Conservation (phyloP, 2,329 filamentous ascomycete genomes). For the Fusarium oxysporum region DNA sequence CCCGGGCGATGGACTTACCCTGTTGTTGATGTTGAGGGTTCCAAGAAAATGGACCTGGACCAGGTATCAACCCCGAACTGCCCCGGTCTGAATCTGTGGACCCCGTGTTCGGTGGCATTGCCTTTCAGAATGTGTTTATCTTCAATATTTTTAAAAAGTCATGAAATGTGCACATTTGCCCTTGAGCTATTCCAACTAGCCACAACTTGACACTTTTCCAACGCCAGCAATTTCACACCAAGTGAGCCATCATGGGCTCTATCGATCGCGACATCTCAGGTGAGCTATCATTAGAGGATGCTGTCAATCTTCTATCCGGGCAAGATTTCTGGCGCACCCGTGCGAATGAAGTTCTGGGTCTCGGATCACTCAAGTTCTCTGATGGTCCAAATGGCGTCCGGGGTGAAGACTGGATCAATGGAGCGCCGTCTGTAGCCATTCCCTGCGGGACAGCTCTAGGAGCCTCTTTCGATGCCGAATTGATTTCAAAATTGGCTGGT, state of each 20-base stretch:
- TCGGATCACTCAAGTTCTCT: background rate
- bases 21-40: background rate
- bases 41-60: background rate
- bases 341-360: background rate
- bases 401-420: background rate
- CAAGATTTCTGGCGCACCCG: background rate
- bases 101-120: background rate
- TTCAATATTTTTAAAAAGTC: no score
- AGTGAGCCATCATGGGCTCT: no score
- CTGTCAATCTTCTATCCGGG: background rate
- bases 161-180: no score
- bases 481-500: background rate
- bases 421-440: background rate
- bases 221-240: no score
- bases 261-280: background rate
- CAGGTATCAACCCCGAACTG: background rate
- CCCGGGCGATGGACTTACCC: background rate
- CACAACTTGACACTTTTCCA: no score
- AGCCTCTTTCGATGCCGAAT: background rate
- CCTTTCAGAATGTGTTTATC: no score
- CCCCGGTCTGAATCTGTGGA: background rate
- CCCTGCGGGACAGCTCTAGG: background rate
- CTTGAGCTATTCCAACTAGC: no score
- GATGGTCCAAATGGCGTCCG: background rate
- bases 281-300: background rate